A percentile compares a stretch with the other conserved stretches of the same genome.
These are phyloP conservation scores for Ambrosia artemisiifolia DNA, from an alignment of 129 eudicot species.

Conservation along the genomic window DNA sequence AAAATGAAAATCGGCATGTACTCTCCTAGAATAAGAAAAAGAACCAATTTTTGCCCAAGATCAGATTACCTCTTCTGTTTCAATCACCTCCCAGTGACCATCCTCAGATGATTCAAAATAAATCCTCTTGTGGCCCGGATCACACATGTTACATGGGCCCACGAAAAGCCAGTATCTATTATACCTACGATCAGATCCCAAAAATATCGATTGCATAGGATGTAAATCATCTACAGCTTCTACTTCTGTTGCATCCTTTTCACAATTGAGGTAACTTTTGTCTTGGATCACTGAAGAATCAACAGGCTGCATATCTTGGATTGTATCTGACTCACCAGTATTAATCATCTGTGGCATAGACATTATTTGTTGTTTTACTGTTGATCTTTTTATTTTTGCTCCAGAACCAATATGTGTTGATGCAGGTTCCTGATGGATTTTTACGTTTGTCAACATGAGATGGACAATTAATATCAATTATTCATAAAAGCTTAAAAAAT, in stretches of 20 bases:
- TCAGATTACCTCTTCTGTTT: conserved; percentile 65
- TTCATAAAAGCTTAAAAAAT: background rate
- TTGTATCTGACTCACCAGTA: conserved; percentile 23
- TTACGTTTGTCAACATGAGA: background rate
- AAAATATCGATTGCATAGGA: conserved; percentile 83
- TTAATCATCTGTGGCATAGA: conserved; percentile 12
- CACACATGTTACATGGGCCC: conserved; percentile 76
- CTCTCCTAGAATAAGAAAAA: background rate
- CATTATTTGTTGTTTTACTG: conserved; percentile 23
- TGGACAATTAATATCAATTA: background rate
- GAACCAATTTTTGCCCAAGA: background rate
- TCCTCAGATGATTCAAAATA: conserved; percentile 97
- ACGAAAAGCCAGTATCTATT: conserved; percentile 92
- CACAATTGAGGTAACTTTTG: conserved; percentile 8
- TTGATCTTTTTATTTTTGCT: conserved; percentile 78
- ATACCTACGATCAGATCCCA: conserved; percentile 94
- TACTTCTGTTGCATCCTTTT: conserved; percentile 24
- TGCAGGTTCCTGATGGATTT: conserved; percentile 54
- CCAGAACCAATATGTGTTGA: conserved; percentile 65
- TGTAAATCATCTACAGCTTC: conserved; percentile 49
- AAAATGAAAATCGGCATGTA: background rate
- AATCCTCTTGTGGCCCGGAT: conserved; percentile 84
- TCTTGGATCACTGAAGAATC: conserved; percentile 54
- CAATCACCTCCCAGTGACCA: conserved; percentile 93
- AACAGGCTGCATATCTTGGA: conserved; percentile 46